phyloP scores from a whole-genome alignment of 345 rosid genomes.

The Garcia nutans region DNA sequence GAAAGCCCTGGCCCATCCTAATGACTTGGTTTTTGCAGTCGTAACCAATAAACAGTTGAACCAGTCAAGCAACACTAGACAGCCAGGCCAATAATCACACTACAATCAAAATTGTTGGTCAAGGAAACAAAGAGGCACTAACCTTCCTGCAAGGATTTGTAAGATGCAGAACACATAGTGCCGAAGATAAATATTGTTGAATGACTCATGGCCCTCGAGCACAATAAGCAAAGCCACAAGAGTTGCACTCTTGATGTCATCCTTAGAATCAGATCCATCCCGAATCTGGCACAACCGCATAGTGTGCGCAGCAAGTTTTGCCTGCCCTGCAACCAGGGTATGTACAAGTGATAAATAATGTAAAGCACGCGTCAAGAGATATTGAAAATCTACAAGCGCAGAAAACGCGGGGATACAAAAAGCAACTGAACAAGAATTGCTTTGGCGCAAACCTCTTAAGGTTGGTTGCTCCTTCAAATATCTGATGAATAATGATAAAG shows the following conservation, averaged over 20 bases:
- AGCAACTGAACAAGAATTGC: neutral
- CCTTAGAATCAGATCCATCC: slow-evolving; percentile 44
- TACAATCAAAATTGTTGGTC: neutral
- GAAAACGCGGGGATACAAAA: neutral
- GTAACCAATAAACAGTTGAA: neutral
- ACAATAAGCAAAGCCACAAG: slow-evolving; percentile 66
- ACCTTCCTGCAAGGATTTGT: slow-evolving; percentile 88
- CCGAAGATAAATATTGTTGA: slow-evolving; percentile 74
- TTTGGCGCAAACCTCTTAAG: slow-evolving; percentile 62
- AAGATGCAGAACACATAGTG: slow-evolving; percentile 82
- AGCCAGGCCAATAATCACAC: neutral
- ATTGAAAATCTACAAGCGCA: neutral
- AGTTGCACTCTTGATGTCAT: slow-evolving; percentile 45
- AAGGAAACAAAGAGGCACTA: slow-evolving; percentile 18
- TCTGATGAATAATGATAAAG: slow-evolving; percentile 63
- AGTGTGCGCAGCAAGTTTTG: slow-evolving; percentile 67
- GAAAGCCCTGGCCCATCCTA: neutral
- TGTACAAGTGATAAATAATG: neutral
- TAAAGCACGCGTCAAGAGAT: neutral
- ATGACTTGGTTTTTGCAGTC: neutral
- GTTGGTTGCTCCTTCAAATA: slow-evolving; percentile 76
- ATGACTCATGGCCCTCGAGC: slow-evolving; percentile 65
- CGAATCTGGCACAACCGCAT: slow-evolving; percentile 78
- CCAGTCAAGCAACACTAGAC: neutral
- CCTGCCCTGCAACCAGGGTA: slow-evolving; percentile 71